A percentile compares a stretch with the other conserved stretches of the same genome.
Conservation (phyloP, 2,329 filamentous ascomycete species). For the Fonsecaea erecta region DNA sequence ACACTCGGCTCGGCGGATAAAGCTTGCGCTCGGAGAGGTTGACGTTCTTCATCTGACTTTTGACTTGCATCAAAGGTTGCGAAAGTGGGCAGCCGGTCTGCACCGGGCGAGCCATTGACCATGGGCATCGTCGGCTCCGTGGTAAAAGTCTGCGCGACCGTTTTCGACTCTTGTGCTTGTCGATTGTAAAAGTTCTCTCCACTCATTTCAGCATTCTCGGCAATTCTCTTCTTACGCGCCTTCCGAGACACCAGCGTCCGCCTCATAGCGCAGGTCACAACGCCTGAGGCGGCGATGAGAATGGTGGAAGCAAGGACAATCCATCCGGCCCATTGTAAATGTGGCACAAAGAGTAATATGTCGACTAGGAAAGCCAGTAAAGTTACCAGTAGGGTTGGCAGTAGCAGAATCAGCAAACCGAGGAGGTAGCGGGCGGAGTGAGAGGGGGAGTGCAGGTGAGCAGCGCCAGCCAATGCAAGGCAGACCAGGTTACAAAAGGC, state of each 20-base stretch:
- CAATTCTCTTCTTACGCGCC: conserved; percentile 88
- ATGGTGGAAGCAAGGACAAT: conserved; percentile 89
- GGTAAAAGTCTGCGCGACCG: conserved; percentile 50
- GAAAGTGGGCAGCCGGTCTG: conserved; percentile 56
- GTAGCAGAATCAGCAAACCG: conserved; percentile 79
- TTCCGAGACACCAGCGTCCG: conserved; percentile 89
- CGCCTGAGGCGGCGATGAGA: conserved; percentile 76
- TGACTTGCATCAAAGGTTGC: conserved; percentile 45
- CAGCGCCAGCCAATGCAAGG: conserved; percentile 75
- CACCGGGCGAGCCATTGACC: conserved; percentile 60
- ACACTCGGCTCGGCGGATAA: conserved; percentile 25
- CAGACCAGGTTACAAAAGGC: conserved; percentile 84
- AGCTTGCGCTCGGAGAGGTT: conserved; percentile 31
- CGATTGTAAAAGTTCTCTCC: conserved; percentile 87
- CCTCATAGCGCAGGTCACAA: conserved; percentile 94
- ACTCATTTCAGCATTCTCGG: conserved; percentile 95
- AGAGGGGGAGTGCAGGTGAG: conserved; percentile 84
- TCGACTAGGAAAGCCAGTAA: conserved; percentile 91
- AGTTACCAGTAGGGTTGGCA: conserved; percentile 81
- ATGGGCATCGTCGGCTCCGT: conserved; percentile 64
- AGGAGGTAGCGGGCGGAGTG: conserved; percentile 91
- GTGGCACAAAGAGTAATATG: conserved; percentile 90
- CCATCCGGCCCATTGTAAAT: conserved; percentile 92
- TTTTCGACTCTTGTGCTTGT: conserved; percentile 45
- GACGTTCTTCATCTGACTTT: conserved; percentile 32